Base-by-base conservation (phyloP, 306 rosid genomes). In the Alnus glutinosa region DNA sequence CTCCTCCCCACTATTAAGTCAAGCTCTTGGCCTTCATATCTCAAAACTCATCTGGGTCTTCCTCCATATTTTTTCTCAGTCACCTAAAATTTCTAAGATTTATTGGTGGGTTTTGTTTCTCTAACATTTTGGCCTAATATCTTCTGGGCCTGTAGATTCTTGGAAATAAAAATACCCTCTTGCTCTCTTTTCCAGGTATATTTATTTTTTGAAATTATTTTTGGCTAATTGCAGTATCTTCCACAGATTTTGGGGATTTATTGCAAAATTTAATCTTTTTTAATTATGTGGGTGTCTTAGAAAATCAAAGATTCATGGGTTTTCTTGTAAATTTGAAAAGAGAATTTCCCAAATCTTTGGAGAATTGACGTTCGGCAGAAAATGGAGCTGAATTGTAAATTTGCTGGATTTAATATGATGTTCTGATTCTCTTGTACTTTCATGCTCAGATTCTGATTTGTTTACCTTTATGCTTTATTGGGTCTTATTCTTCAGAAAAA, bases 81-180 rank as follows among this genome's bases (percentile, higher is more conserved):
- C 9, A 44, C 47, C 71, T 59, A 12, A 30, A 48, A 14, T 50
- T 50, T 52, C 14, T 1, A 4, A 2, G 50, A 46, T 34, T 83
- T 46, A 19, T 54, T 69, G 88, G 87, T 87, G 66, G 75, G 80
- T 61, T 77, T 42, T 79, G 8, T 12, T 68, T 23, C 50, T 71
- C 11, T 76, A 64, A 61, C 55, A 55, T 76, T 39, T 72, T 36
- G 23, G 30, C 32, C 18, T 73, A 48, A 9, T 49, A 16, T 71
- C 75, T 28, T 32, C 55, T 13, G 44, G 36, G 9, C 11, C 19
- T 13, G 44, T 49, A 5, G 19, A 49, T 28, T 47, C 19, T 49
- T 48, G 23, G 44, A 48, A 71, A 48, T 30, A 48, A 70, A 47
- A 46, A 11, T 4, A 44, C 7, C 28, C 34, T 71, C 59, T 71